phyloP scores from a whole-genome alignment of 129 eudicot genomes.

The Chrysanthemum seticuspe region DNA sequence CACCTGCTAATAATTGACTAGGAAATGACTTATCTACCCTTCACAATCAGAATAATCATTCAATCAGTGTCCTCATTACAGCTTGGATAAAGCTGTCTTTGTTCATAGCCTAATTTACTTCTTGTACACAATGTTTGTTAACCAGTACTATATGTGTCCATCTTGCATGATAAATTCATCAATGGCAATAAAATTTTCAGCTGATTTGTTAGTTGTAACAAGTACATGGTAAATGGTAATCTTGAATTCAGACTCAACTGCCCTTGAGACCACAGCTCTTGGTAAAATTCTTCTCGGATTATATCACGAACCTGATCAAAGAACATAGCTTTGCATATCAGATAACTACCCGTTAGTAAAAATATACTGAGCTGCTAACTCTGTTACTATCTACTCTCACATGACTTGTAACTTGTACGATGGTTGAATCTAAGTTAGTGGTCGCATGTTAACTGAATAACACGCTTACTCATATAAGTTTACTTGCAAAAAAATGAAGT shows the following conservation, averaged over 20 bases:
- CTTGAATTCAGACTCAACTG: not conserved
- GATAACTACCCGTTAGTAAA: too few relatives aligned
- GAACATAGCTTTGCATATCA: not conserved
- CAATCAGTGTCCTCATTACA: slow-evolving; percentile 30
- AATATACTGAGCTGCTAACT: too few relatives aligned
- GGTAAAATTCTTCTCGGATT: not conserved
- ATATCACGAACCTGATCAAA: not conserved
- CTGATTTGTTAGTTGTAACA: slow-evolving; percentile 1
- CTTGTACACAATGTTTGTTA: slow-evolving; percentile 6
- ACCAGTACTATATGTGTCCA: slow-evolving; percentile 2
- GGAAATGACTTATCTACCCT: slow-evolving; percentile 25
- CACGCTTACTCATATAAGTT: too few relatives aligned
- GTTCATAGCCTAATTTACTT: slow-evolving; percentile 25
- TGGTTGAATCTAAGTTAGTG: too few relatives aligned
- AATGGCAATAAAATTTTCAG: slow-evolving; percentile 1
- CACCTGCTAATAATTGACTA: slow-evolving; percentile 33
- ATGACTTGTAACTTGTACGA: too few relatives aligned
- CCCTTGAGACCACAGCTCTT: slow-evolving; percentile 7
- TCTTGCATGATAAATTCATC: not conserved
- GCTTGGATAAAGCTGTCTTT: slow-evolving; percentile 35
- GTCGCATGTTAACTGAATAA: too few relatives aligned
- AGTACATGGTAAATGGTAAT: slow-evolving; percentile 8
- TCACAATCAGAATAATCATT: slow-evolving; percentile 28
- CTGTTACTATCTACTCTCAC: too few relatives aligned
- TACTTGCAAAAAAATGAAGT: not conserved